A percentile compares a stretch with the other conserved stretches of the same genome.
Conservation (phyloP, 129 eudicot genomes). For the Lactuca sativa region DNA sequence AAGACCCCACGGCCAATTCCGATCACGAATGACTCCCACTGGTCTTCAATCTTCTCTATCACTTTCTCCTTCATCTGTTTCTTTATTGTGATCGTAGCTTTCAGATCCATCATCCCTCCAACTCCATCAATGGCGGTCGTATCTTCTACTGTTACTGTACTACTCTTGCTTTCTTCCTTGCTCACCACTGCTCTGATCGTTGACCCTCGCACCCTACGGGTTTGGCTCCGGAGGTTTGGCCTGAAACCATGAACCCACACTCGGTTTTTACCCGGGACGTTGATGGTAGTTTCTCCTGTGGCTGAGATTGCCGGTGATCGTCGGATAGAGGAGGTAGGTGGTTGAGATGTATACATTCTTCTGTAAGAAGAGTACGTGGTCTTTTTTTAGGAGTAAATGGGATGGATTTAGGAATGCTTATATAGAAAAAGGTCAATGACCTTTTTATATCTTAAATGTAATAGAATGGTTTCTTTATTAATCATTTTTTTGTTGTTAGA, state of each 20-base stretch:
- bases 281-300: conserved; percentile 18
- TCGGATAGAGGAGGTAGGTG: conserved; percentile 28
- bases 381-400: neutral
- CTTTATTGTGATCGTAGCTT: conserved; percentile 63
- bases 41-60: conserved; percentile 64
- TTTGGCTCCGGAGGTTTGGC: conserved; percentile 9
- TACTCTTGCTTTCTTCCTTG: conserved; percentile 49
- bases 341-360: conserved; percentile 11
- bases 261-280: neutral
- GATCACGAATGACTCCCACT: conserved; percentile 58
- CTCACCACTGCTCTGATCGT: conserved; percentile 51
- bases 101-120: conserved; percentile 37
- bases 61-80: conserved; percentile 65
- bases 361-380: neutral
- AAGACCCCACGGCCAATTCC: conserved; percentile 69
- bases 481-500: neutral
- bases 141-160: conserved; percentile 6
- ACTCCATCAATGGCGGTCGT: conserved; percentile 16
- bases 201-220: conserved; percentile 6
- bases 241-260: conserved; percentile 12
- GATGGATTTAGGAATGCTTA: neutral
- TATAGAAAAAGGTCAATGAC: neutral
- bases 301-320: conserved; percentile 29
- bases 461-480: neutral
- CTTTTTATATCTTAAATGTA: neutral